Evolutionary conservation across 495 filamentous ascomycete genomes (phyloP), one percentile per base, ranked within the genome.

Genomic region (Tetracladium marchalianum): DNA sequence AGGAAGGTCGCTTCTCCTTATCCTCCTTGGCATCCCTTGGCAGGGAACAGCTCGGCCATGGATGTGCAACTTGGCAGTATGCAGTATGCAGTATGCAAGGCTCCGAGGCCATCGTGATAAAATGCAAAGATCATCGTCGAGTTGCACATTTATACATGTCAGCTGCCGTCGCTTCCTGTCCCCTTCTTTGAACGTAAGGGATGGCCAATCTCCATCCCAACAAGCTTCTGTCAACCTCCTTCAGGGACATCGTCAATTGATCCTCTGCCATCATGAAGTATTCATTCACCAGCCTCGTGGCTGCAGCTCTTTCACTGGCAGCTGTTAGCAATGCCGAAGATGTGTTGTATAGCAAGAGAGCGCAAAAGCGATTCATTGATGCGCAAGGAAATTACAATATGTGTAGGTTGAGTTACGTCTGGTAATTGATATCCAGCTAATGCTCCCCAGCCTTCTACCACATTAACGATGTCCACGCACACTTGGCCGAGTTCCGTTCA

Each of bases 381-480:
- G 54, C 55, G 8, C 52, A 65, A 1, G 70, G 70, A 39, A 68
- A 77, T 51, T 77, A 71, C 57, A 77, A 77, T 47, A 72, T 78
- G 38, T 75, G 44, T 47, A 40, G 27, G 44, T 13, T 40, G 38
- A 17, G 5, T 27, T 7, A 27, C 3, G 22, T 27, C 22, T 22
- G 18, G 4, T 40, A 2, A 2, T 19, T 40, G 19, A 33, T 43
- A 11, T n/a, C 10, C 35, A n/a, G 35, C 38, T 17, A 35, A 38
- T 33, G 13, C n/a, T 13, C 39, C 10, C 15, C 19, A 49, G 46
- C 73, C 17, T 75, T 79, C 58, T 80, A 77, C 55, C 76, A 79
- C 54, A 62, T 79, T 60, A 80, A 80, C 54, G 76, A 79, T 52
- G 76, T 80, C 0, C 76, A 80, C 50, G 69, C 74, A 27, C 75